Percentiles rank a stretch among this genome's conserved stretches.
Evolutionary conservation across 1,284 basidiomycete genomes (phyloP).

Genomic region (Melampsora americana): DNA sequence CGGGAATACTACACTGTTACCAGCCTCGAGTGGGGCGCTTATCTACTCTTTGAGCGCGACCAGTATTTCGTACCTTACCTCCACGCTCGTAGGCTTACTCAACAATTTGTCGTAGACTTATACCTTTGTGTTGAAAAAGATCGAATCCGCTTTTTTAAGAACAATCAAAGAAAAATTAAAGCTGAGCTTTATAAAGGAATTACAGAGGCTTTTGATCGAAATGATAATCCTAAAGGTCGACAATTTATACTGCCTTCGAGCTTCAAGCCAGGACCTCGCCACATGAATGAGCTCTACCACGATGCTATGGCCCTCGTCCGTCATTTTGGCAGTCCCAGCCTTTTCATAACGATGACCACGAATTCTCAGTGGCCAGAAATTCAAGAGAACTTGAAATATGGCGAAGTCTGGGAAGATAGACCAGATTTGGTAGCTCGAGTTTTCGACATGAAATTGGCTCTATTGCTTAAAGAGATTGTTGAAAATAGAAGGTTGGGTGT

Average conservation of each 20-base stretch:
- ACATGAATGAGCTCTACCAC: constrained; percentile 11
- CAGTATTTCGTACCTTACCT: neutral
- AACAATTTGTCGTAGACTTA: constrained; percentile 2
- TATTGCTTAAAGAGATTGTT: neutral
- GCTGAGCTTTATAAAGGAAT: constrained; percentile 10
- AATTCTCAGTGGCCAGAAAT: constrained; percentile 56
- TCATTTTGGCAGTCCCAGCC: constrained; percentile 7
- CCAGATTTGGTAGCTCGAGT: neutral
- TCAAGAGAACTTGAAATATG: neutral
- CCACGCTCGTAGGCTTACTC: neutral
- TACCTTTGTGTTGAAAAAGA: too few species aligned
- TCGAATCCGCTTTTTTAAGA: neutral
- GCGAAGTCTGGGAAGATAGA: too few species aligned
- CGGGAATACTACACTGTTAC: neutral
- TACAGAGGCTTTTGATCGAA: too few species aligned
- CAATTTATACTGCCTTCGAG: constrained; percentile 8
- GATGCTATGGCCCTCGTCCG: constrained; percentile 3
- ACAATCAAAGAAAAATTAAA: constrained; percentile 10
- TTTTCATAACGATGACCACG: constrained; percentile 30
- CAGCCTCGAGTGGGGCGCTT: neutral
- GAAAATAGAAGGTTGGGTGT: neutral
- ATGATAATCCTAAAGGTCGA: too few species aligned
- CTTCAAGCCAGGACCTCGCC: neutral
- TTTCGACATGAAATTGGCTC: neutral
- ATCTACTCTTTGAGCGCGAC: neutral